Evolutionary conservation across 2,329 filamentous ascomycete genomes (phyloP), one percentile per base, ranked within the genome.

Genomic region (Xylariaceae sp.): DNA sequence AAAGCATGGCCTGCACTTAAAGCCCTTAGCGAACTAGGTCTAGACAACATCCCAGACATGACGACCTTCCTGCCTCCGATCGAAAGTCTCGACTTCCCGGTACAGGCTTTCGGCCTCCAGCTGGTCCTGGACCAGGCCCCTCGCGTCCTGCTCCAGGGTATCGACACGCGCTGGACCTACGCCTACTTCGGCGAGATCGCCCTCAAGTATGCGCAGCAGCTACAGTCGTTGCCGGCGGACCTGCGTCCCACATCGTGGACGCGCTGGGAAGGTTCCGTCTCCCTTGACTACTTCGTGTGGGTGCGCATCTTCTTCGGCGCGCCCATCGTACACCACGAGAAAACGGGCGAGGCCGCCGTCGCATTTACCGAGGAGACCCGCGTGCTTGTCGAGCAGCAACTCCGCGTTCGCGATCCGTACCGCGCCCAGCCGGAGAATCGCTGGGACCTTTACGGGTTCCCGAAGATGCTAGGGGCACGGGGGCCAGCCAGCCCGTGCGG

Each of bases 91-190:
- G 32, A 48, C 7, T 72, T 69, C 44, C 67, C 63, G 2, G 29
- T 43, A 16, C 67, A 70, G 50, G 61, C 60, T 3, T 61, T 71
- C 3, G 70, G 68, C 7, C 54, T 72, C 20, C 62, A 62, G 41
- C 56, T 71, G 2, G 50, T 71, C 14, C 56, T 71, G 2, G 70
- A 70, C 55, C 65, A 71, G 47, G 62, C 46, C 10, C 61, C 67
- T 2, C 61, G 70, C 1, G 9, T 58, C 2, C 43, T 70, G 6
- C 65, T 66, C 32, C 16, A 50, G 12, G 66, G 66, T 32, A 53
- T 70, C 20, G 65, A 71, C 45, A 50, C 50, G 16, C 60, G 68
- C 26, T 71, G 65, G 59, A 66, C 57, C 4, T 59, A 65, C 40
- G 61, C 40, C 21, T 70, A 67, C 60, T 72, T 71, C 46, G 62